These are phyloP conservation scores for Tarenaya hassleriana DNA, from an alignment of 345 rosid species.

Conservation along the genomic window DNA sequence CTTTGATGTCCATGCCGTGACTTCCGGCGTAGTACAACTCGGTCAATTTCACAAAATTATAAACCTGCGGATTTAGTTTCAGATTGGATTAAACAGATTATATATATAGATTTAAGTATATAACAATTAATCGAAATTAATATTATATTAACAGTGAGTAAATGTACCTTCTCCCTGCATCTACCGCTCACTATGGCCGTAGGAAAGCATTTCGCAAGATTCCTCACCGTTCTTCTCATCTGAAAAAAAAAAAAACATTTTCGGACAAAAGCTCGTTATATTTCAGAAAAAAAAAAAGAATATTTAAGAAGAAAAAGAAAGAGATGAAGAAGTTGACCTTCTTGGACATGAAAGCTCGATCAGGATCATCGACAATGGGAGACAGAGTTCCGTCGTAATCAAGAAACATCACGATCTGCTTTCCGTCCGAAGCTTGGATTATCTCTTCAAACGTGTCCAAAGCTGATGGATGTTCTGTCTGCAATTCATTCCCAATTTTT, in stretches of 20 bases:
- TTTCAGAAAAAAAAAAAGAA: neutral
- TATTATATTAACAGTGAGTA: no score
- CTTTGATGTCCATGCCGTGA: constrained; percentile 98
- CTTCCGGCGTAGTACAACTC: constrained; percentile 93
- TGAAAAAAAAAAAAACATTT: constrained; percentile 24
- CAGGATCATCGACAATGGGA: constrained; percentile 93
- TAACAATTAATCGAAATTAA: neutral
- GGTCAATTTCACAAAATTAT: constrained; percentile 62
- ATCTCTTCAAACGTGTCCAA: constrained; percentile 71
- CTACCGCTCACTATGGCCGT: constrained; percentile 96
- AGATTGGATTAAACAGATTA: no score
- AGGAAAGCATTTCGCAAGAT: constrained; percentile 64
- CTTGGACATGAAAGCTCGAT: constrained; percentile 74
- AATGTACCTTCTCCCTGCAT: constrained; percentile 84
- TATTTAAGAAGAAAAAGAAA: neutral
- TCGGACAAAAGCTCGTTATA: no score
- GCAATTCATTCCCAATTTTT: constrained; percentile 45
- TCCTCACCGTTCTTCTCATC: constrained; percentile 87
- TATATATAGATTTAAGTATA: neutral
- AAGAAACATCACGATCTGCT: constrained; percentile 79
- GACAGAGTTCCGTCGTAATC: constrained; percentile 97
- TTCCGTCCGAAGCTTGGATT: constrained; percentile 52
- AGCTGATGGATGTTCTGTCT: constrained; percentile 83
- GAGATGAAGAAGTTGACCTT: constrained; percentile 41
- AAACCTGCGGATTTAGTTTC: constrained; percentile 25